Evolutionary conservation across 306 rosid genomes (phyloP), one percentile per base, ranked within the genome.

Genomic region (Biancaea sappan): DNA sequence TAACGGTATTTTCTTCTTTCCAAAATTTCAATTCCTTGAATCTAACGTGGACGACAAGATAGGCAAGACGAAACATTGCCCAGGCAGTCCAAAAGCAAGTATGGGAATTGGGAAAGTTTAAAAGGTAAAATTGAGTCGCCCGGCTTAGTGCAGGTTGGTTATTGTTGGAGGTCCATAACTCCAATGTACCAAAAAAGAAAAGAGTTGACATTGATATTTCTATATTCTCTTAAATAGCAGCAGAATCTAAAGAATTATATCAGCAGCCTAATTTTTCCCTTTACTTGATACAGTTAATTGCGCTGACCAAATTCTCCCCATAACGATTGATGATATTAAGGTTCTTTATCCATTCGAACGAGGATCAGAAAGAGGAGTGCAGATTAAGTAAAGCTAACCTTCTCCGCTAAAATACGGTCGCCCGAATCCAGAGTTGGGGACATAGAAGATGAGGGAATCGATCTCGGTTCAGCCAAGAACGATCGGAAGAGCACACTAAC

Each of bases 391-490:
- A 34, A 60, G 24, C 84, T 14, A 29, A 94, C 99, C 99, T 94
- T 94, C 76, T 94, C 99, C 0, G 96, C 87, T 59, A 94, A 74
- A 85, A 94, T 76, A 6, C 99, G 97, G 65, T 94, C 99, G 46
- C 99, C 99, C 1, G 82, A 93, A 40, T 88, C 91, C 8, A 94
- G 95, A 50, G 97, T 94, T 9, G 99, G 99, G 73, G 37, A 80
- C 99, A 94, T 92, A 21, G 99, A 94, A 73, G 95, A 13, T 14
- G 99, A 94, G 44, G 99, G 99, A 73, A 94, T 94, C 8, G 99
- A 94, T 38, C 87, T 79, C 2, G 99, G 97, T 77, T 94, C 97
- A 29, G 95, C 99, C 92, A 94, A 84, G 72, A 72, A 85, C 0
- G 99, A 94, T 6, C 89, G 84, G 56, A 87, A 92, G 40, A 92